Evolutionary conservation across 352 stramenopile species (phyloP), one percentile per base, ranked within the genome.

Genomic region (Plasmopara viticola): DNA sequence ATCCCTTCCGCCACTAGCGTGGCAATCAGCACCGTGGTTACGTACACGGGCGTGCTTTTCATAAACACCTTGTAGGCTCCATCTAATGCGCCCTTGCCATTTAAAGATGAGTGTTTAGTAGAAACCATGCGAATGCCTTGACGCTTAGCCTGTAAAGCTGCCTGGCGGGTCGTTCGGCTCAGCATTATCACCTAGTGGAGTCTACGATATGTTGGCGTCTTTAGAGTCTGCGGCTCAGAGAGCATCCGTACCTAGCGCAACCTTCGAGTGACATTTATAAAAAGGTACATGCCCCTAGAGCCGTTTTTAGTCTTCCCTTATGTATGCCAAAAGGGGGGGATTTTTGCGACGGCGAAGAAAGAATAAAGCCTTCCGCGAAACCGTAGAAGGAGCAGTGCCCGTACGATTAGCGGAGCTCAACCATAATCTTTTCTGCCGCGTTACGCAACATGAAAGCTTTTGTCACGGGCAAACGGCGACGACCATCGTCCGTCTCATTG

Each of bases 41-140:
- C 71, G 71, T 94, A 94, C 31, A 78, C 79, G 25, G 84, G 61
- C 60, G 88, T 81, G 66, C 68, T 85, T 70, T 87, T 88, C 77
- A 91, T 88, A 68, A 94, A 84, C 33, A 68, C 41, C 50, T 81
- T 72, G 73, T 94, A 94, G 44, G 80, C 51, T 37, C 45, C 56
- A 52, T 91, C 69, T 28, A 90, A 40, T 18, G 63, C 53, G 39
- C 83, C 81, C 44, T 84, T 82, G 55, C 83, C 83, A 66, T 89
- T 89, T 31, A 90, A 53, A 28, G 80, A 90, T 37, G 83, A 89
- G 48, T 51, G 65, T 70, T 93, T 93, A 37, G 77, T 86, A 29
- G 64, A 66, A 31, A 49, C 66, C 66, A 74, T 72, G 51, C 77
- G 74, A 48, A 58, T 66, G 38, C 65, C 53, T 48, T 72, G 61